Base-by-base conservation (phyloP, 2,329 filamentous ascomycete genomes). In the Colletotrichum falcatum region DNA sequence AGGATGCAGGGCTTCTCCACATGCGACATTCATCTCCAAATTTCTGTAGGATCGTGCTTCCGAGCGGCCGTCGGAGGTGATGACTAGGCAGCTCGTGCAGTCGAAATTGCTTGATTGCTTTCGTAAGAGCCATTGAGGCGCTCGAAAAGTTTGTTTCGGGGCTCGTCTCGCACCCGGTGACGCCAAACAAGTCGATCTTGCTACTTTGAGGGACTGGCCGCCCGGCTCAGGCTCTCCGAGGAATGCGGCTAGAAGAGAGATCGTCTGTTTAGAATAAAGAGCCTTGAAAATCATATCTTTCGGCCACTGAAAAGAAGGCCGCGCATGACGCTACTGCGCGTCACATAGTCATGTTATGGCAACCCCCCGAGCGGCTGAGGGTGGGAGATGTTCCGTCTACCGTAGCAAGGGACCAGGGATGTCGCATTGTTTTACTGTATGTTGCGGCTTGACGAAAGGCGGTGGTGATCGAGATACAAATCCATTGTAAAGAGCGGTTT, bases 1-100 rank as follows among this genome's bases (percentile, higher is more conserved):
- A 70, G 39, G 16, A 30, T 23, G 39, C 55, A 60, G 48, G 55
- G 65, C 33, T 53, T 70, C 65, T 71, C 69, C 65, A 65, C 69
- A 42, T 59, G 37, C 18, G 46, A 28, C 12, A n/a, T 18, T 42
- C 18, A 28, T 60, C 69, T 65, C 65, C 60, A 71, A 65, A 37
- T 71, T 37, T 39, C 37, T 30, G n/a, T 28, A 37, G 64, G 18
- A 53, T 39, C 12, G 39, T 37, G 66, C 44, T 44, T 49, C 26
- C 44, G 51, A 51, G 51, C 58, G 28, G 35, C 56, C 67, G 67
- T 62, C 53, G 58, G 23, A 54, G 42, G 30, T 30, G 56, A 42
- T 70, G 26, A 37, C 33, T 30, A 66, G 55, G 35, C 28, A 66
- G 39, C 44, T 37, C 37, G 30, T 39, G 48, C 37, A n/a, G 46